Percentiles rank a stretch among this genome's conserved stretches.
Conservation (phyloP, 495 filamentous ascomycete species). For the Penicillium lagena region DNA sequence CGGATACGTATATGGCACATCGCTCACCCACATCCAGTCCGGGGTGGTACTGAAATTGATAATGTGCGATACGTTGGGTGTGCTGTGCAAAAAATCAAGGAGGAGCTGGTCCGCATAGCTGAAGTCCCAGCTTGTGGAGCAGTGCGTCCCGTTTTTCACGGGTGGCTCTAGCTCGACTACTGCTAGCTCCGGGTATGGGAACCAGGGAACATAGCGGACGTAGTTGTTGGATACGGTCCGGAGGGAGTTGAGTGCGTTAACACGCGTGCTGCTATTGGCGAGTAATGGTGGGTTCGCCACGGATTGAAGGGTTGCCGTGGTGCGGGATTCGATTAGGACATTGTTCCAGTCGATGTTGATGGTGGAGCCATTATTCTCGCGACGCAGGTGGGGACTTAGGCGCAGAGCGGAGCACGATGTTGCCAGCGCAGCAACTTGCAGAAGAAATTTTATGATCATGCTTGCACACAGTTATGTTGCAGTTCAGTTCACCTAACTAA, state of each 20-base stretch:
- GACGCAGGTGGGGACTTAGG: not conserved
- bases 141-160: not conserved
- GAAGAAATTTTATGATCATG: not conserved
- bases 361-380: not conserved
- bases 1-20: not conserved
- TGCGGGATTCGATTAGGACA: slow-evolving; percentile 4
- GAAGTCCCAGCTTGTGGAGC: not conserved
- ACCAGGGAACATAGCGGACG: slow-evolving; percentile 3
- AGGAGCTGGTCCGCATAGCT: not conserved
- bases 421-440: not conserved
- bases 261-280: slow-evolving; percentile 1
- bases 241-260: not conserved
- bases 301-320: slow-evolving; percentile 2
- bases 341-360: slow-evolving; percentile 2
- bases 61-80: slow-evolving; percentile 1
- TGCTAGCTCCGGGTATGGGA: not conserved
- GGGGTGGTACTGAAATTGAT: slow-evolving; percentile 2
- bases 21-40: slow-evolving; percentile 4
- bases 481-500: no score
- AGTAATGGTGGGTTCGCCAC: slow-evolving; percentile 4
- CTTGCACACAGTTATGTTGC: no score
- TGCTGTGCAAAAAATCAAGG: not conserved
- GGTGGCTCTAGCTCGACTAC: not conserved
- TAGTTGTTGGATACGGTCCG: not conserved
- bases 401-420: not conserved